Evolutionary conservation across 345 rosid species (phyloP).

Genomic region (Noccaea caerulescens): DNA sequence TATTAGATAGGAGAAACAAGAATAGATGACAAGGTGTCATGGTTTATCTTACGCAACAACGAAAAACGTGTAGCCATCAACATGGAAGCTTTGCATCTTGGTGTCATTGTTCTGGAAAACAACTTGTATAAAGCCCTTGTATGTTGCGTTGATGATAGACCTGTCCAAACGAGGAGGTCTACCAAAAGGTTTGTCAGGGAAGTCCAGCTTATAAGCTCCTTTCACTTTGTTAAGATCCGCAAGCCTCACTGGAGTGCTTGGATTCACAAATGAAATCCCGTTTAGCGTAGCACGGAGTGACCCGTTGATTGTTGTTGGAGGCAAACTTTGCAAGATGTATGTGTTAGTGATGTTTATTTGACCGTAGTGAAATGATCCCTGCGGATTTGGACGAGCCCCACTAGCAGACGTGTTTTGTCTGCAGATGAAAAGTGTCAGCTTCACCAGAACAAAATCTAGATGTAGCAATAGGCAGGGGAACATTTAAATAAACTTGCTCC

Average conservation of each 20-base stretch:
- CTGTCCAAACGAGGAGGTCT: conserved; percentile 60
- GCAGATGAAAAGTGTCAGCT: conserved; percentile 6
- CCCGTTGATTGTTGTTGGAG: conserved; percentile 66
- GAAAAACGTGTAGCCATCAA: conserved; percentile 82
- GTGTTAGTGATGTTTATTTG: conserved; percentile 77
- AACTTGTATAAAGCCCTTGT: conserved; percentile 82
- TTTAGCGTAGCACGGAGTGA: conserved; percentile 68
- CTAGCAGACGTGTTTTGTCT: conserved; percentile 91
- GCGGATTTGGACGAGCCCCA: conserved; percentile 99
- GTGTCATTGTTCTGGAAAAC: conserved; percentile 92
- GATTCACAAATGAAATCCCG: conserved; percentile 82
- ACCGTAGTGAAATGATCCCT: conserved; percentile 95
- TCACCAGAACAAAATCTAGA: conserved; percentile 4
- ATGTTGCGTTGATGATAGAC: conserved; percentile 87
- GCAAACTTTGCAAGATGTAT: conserved; percentile 68
- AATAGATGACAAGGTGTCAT: conserved; percentile 11
- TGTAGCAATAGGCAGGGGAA: conserved; percentile 9
- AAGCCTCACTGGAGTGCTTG: conserved; percentile 72
- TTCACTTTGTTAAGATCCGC: conserved; percentile 71
- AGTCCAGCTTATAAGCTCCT: conserved; percentile 89
- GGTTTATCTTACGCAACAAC: conserved; percentile 73
- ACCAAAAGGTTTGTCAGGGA: conserved; percentile 70
- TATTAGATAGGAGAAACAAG: not conserved
- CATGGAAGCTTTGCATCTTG: conserved; percentile 84
- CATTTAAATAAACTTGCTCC: not conserved